Base-by-base conservation (phyloP, 192 early-diverging fungal species). In the Backusella tuberculispora region DNA sequence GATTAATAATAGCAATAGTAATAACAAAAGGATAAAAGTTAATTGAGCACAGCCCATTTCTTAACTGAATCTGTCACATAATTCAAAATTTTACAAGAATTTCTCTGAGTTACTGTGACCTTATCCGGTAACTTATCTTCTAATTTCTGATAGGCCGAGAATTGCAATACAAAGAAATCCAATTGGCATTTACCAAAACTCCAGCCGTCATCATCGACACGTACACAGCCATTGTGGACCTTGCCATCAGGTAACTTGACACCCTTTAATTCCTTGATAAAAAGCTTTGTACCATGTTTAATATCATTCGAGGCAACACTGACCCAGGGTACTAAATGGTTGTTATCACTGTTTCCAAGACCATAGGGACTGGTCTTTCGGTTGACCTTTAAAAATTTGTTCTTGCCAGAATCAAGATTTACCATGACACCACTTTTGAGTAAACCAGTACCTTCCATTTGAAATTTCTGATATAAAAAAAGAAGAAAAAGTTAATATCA, bases 221-320 rank as follows among this genome's bases (percentile, higher is more conserved):
- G 67, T 37, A 83, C 73, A 71, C 84, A 85, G 29, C 84, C 84
- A 63, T 85, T 85, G 63, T 85, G 84, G 2, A 4, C 68, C 46
- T 75, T 67, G n/a, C 79, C 84, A 26, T 82, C 63, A 12, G 84
- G 76, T 10, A 84, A 34, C 8, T 65, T 44, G 5, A 81, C 19
- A 12, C 79, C 79, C 3, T 81, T 72, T 7, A 85, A 38, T 64
- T 72, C 56, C 21, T 76, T 75, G 42, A 85, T 53, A 63, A 67
- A 85, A 3, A 85, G 14, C 2, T n/a, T 74, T 17, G 81, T 78
- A 10, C 82, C 84, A 4, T n/a, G 56, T 6, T 37, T 63, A 12
- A 85, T 5, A 14, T 85, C 82, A 74, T 85, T 85, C 3, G 74
- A 46, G 4, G 82, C 84, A 15, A 84, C 69, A 37, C 80, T 84